Conservation (phyloP, 2,329 filamentous ascomycete species). For the Coniochaeta ligniaria region DNA sequence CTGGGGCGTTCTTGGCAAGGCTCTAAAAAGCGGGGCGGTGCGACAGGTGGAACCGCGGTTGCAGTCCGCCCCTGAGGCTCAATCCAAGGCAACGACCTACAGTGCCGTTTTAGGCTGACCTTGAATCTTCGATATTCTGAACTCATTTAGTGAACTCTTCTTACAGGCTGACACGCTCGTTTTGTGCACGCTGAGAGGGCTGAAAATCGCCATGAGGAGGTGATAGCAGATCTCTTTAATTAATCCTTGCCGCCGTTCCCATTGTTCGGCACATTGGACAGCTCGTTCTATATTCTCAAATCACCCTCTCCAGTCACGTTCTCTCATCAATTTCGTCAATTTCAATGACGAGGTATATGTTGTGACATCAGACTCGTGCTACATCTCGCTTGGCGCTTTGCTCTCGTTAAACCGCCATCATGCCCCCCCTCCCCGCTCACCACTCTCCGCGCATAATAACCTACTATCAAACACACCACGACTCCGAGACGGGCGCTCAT, state of each 20-base stretch:
- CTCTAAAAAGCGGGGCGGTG: background rate
- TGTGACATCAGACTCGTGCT: background rate
- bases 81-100: background rate
- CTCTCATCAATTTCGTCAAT: background rate
- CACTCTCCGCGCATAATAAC: slow-evolving; percentile 22
- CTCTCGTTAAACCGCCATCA: slow-evolving; percentile 4
- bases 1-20: background rate
- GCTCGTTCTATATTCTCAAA: background rate
- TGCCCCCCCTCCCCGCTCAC: slow-evolving; percentile 20
- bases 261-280: background rate
- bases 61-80: background rate
- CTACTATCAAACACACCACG: slow-evolving; percentile 36
- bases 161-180: background rate
- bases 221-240: background rate
- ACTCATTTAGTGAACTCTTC: background rate
- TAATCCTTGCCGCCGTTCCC: background rate
- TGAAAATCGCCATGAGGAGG: background rate
- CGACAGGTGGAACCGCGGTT: background rate
- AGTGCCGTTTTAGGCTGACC: background rate
- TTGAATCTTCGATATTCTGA: background rate
- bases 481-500: slow-evolving; percentile 21
- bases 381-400: background rate
- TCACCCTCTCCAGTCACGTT: background rate
- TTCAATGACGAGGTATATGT: background rate
- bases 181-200: background rate